Conservation (phyloP, 805 yeast genomes). For the Spencermartinsiella europaea region DNA sequence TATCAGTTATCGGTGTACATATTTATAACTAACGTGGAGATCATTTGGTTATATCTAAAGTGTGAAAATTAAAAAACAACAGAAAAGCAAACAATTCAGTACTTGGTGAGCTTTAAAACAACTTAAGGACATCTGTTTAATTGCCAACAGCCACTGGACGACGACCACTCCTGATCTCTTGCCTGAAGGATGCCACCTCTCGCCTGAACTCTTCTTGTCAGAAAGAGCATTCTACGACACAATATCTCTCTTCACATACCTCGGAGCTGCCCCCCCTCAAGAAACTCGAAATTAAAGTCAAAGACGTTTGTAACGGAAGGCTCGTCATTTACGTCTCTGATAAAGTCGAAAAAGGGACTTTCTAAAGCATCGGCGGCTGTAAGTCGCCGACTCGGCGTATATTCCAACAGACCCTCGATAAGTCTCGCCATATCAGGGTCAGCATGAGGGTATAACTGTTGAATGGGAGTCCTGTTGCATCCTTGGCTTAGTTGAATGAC, state of each 20-base stretch:
- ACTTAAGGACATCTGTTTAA: too few species aligned
- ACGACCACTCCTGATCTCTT: slow-evolving; percentile 1
- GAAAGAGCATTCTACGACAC: neutral
- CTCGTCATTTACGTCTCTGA: slow-evolving; percentile 55
- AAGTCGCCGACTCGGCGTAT: slow-evolving; percentile 56
- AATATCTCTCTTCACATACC: neutral
- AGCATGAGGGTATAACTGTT: slow-evolving; percentile 58
- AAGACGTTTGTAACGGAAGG: slow-evolving; percentile 47
- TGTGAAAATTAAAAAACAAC: too few species aligned
- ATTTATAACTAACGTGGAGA: too few species aligned
- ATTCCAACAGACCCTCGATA: slow-evolving; percentile 50
- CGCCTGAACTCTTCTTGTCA: neutral
- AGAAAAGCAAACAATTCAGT: too few species aligned
- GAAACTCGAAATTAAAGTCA: slow-evolving; percentile 63
- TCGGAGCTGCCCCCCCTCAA: slow-evolving; percentile 2
- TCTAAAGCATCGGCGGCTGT: slow-evolving; percentile 52
- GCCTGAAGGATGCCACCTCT: neutral
- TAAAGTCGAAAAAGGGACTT: slow-evolving; percentile 49
- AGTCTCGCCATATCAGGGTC: slow-evolving; percentile 45
- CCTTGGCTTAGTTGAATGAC: neutral
- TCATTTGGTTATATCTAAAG: too few species aligned
- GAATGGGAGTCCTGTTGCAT: neutral
- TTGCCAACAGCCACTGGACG: too few species aligned
- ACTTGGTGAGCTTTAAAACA: too few species aligned
- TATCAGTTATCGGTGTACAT: too few species aligned